Evolutionary conservation across 2,329 filamentous ascomycete genomes (phyloP), one percentile per base, ranked within the genome.

Genomic region (Berkeleyomyces basicola): DNA sequence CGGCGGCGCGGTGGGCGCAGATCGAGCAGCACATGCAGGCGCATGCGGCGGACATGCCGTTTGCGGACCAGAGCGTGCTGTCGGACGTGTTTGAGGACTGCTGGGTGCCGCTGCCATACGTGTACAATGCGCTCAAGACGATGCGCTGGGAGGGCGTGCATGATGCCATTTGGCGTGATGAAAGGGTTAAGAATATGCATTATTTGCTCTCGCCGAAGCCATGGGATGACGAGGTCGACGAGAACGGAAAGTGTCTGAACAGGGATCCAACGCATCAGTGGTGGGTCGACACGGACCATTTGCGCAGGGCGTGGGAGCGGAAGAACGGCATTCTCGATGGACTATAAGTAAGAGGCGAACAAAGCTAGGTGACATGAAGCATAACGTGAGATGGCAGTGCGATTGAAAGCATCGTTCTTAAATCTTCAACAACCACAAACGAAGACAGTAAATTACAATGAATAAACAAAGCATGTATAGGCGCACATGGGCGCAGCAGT

Each of bases 91-190:
- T 80, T 71, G 70, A 70, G 9, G 77, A 74, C 42, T 74, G 79
- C 42, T 85, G 82, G 82, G 77, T 80, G 10, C 70, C 78, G 4
- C 72, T 85, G 67, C 80, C 81, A 1, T 84, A 84, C 67, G 72
- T 78, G 11, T 84, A 84, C 70, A 85, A 85, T 67, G 82, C 80
- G 7, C 75, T 85, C 65, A 84, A 84, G 76, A 83, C 82, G 14
- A 65, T 84, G 73, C 72, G 79, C 14, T 76, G 76, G 73, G 67
- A 73, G 14, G 75, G 73, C 10, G 80, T 83, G 39, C 82, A 85
- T 68, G 70, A 72, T 37, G 68, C 72, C 63, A 80, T 85, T 63
- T 85, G 82, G 82, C 71, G 74, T 9, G 82, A 85, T 67, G 78
- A 78, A 16, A 69, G 72, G 47, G 79, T 84, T 59, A 83, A 82